Percentiles rank a stretch among this genome's conserved stretches.
phyloP scores from a whole-genome alignment of 495 filamentous ascomycete species.

The Penicillium pulvis region DNA sequence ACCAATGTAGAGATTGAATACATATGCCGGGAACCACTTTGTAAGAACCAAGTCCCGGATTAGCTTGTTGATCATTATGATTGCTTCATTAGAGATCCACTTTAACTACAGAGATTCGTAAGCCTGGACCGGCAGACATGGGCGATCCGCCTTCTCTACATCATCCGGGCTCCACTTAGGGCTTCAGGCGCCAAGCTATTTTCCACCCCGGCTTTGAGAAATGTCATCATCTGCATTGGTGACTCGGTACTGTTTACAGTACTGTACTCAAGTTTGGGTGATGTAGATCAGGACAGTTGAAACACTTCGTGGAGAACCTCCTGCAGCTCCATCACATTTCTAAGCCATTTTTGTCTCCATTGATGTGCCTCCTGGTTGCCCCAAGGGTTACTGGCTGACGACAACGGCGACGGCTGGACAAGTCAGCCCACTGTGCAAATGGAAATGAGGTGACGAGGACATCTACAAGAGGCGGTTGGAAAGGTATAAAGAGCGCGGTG shows the following conservation, averaged over 20 bases:
- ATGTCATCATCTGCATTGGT: slow-evolving; percentile 3
- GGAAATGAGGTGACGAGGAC: neutral
- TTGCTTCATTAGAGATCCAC: neutral
- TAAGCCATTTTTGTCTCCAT: neutral
- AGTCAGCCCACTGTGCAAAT: neutral
- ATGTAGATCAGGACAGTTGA: neutral
- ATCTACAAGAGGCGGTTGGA: neutral
- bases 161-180: slow-evolving; percentile 1
- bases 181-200: neutral
- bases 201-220: neutral
- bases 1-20: neutral
- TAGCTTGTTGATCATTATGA: slow-evolving; percentile 1
- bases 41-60: neutral
- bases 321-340: neutral
- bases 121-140: neutral
- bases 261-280: too few relatives aligned
- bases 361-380: neutral
- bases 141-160: neutral
- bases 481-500: slow-evolving; percentile 1
- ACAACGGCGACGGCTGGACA: neutral
- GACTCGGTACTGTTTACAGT: neutral
- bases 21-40: neutral
- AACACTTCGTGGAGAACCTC: neutral
- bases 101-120: slow-evolving; percentile 1
- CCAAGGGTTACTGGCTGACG: slow-evolving; percentile 2